Evolutionary conservation across 2,329 filamentous ascomycete genomes (phyloP), one percentile per base, ranked within the genome.

Genomic region (Sordariomycetes sp.): DNA sequence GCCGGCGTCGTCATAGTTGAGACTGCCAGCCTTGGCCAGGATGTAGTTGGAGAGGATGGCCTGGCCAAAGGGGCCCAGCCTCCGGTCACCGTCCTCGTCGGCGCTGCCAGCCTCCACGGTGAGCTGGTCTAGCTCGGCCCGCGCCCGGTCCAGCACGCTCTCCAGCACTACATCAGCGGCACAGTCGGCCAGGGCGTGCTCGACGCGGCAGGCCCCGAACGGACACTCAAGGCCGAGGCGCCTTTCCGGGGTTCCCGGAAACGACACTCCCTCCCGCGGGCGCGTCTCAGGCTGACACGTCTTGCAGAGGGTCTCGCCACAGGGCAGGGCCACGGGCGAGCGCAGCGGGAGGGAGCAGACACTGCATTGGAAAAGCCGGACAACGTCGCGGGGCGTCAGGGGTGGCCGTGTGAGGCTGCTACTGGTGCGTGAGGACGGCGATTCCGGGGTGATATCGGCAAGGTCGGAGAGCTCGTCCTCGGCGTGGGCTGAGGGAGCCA

Each of bases 121-220:
- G 53, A 14, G 18, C 55, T 40, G 63, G 55, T 71, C 63, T 58
- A 90, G 72, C 57, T 81, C 79, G 18, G 75, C 69, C 56, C 78
- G 77, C 57, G 89, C 75, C 16, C 81, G 71, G 20, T 83, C 79
- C 63, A 88, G 75, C n/a, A 88, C 74, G 66, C 90, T 94, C 57
- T 81, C 83, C 60, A 96, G 71, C 1, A 86, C 84, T 43, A 96
- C 87, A 72, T 96, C 90, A 8, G 86, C 72, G 53, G 79, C 82
- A 70, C 89, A 96, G 65, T 96, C 91, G 3, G 79, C 87, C 20
- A 86, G 66, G 0, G 90, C 85, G 72, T 96, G 92, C 59, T 91
- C 87, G 60, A 78, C 79, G 16, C 70, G 72, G 64, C 90, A 96
- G 2, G 77, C 77, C 10, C 69, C 60, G 61, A 90, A 86, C 0